Percentiles rank a stretch among this genome's conserved stretches.
Evolutionary conservation across 108 stramenopile species (phyloP).

Genomic region (Cyclotella distinguenda): DNA sequence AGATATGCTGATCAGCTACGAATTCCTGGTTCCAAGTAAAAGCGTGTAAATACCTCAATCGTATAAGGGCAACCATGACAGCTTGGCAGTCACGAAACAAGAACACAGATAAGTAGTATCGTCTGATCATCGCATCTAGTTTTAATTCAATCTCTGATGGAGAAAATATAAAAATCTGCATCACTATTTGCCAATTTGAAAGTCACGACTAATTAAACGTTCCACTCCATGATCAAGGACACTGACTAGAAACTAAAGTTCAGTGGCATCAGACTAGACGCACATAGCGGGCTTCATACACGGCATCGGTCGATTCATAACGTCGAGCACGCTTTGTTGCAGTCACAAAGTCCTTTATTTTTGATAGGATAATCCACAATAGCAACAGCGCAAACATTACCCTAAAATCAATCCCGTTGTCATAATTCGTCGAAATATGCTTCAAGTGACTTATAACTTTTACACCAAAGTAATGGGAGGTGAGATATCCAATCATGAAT

Average conservation of each 20-base stretch:
- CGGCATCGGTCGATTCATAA: background rate
- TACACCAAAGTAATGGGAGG: slow-evolving; percentile 3
- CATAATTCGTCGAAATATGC: background rate
- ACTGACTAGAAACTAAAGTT: background rate
- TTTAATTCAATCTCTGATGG: too few species aligned
- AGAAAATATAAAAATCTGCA: too few species aligned
- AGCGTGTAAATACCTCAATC: background rate
- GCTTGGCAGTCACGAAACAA: too few species aligned
- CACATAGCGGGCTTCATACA: slow-evolving; percentile 1
- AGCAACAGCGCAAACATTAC: slow-evolving; percentile 12
- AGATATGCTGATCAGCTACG: slow-evolving; percentile 77
- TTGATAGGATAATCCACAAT: slow-evolving; percentile 22
- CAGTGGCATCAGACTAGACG: background rate
- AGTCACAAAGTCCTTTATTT: slow-evolving; percentile 21
- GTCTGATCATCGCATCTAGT: too few species aligned
- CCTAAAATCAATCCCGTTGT: background rate
- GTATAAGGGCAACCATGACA: too few species aligned
- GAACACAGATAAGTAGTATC: too few species aligned
- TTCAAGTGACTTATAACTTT: slow-evolving; percentile 1
- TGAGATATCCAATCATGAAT: slow-evolving; percentile 25
- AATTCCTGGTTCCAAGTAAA: slow-evolving; percentile 59
- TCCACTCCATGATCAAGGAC: too few species aligned
- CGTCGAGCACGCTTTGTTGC: slow-evolving; percentile 5
- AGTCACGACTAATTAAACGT: too few species aligned
- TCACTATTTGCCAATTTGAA: too few species aligned